Percentiles rank a stretch among this genome's conserved stretches.
phyloP scores from a whole-genome alignment of 768 basidiomycete genomes.

The Kwoniella dejecticola region DNA sequence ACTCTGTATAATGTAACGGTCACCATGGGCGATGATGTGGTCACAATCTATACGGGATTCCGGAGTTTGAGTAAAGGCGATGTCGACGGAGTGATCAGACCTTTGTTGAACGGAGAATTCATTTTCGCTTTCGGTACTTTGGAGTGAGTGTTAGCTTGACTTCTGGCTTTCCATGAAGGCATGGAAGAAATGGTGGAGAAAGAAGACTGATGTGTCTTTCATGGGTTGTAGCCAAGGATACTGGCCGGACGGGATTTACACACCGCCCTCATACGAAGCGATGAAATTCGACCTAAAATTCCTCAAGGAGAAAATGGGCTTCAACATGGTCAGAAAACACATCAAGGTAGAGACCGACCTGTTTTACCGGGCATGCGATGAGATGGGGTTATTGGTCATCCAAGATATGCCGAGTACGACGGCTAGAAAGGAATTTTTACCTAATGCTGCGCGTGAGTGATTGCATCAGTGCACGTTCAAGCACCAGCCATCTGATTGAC shows the following conservation, averaged over 20 bases:
- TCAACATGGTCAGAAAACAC: slow-evolving; percentile 39
- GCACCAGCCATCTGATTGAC: neutral
- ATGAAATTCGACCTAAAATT: slow-evolving; percentile 31
- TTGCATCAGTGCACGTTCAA: neutral
- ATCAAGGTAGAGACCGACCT: slow-evolving; percentile 38
- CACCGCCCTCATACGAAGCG: slow-evolving; percentile 30
- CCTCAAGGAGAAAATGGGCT: slow-evolving; percentile 26
- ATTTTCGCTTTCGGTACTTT: slow-evolving; percentile 31
- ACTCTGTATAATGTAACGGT: slow-evolving; percentile 29
- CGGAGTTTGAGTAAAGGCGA: slow-evolving; percentile 18
- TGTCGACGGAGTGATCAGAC: slow-evolving; percentile 23
- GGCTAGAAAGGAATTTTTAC: slow-evolving; percentile 8
- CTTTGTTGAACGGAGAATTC: slow-evolving; percentile 29
- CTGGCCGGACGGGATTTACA: slow-evolving; percentile 39
- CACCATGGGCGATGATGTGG: slow-evolving; percentile 26
- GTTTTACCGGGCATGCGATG: slow-evolving; percentile 32
- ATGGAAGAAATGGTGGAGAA: too few species aligned
- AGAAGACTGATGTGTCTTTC: neutral
- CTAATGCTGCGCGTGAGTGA: slow-evolving; percentile 17
- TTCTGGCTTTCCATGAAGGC: too few species aligned
- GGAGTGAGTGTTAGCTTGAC: slow-evolving; percentile 21
- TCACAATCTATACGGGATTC: slow-evolving; percentile 27
- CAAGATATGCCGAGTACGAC: slow-evolving; percentile 34
- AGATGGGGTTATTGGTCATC: slow-evolving; percentile 32
- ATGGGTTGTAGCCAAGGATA: slow-evolving; percentile 27